Evolutionary conservation across 208 protist species (phyloP).

Genomic region (Crithidia thermophila): DNA sequence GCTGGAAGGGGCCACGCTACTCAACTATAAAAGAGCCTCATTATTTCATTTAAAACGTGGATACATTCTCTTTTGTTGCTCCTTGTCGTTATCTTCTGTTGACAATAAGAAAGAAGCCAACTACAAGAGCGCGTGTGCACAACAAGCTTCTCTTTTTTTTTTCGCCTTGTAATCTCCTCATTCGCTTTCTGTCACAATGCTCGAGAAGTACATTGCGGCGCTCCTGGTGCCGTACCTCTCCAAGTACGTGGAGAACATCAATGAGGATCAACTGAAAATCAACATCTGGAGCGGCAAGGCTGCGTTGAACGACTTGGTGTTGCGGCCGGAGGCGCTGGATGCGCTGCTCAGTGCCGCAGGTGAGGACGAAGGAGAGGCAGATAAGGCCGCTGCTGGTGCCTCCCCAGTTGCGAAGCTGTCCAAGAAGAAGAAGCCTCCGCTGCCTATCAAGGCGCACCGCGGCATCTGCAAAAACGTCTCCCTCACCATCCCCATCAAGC

Average conservation of each 20-base stretch:
- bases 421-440: conserved; percentile 15
- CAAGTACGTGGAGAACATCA: conserved; percentile 87
- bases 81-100: no score
- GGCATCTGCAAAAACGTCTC: conserved; percentile 84
- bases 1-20: no score
- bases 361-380: conserved; percentile 12
- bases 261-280: conserved; percentile 75
- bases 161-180: background rate
- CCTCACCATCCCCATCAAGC: conserved; percentile 74
- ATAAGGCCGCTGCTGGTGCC: conserved; percentile 1
- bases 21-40: no score
- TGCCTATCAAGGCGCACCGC: conserved; percentile 53
- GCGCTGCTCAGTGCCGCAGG: conserved; percentile 40
- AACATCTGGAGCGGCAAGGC: conserved; percentile 87
- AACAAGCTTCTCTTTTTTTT: background rate
- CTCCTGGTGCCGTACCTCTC: conserved; percentile 87
- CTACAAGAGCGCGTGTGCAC: no score
- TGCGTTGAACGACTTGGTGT: conserved; percentile 71
- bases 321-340: conserved; percentile 69
- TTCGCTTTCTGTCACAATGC: conserved; percentile 39
- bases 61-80: no score
- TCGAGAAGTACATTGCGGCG: conserved; percentile 82
- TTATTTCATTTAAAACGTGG: no score
- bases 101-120: no score
- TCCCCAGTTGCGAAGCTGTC: conserved; percentile 7